These are phyloP conservation scores for Kokia cookei DNA, from an alignment of 441 rosid genomes.

Conservation along the genomic window DNA sequence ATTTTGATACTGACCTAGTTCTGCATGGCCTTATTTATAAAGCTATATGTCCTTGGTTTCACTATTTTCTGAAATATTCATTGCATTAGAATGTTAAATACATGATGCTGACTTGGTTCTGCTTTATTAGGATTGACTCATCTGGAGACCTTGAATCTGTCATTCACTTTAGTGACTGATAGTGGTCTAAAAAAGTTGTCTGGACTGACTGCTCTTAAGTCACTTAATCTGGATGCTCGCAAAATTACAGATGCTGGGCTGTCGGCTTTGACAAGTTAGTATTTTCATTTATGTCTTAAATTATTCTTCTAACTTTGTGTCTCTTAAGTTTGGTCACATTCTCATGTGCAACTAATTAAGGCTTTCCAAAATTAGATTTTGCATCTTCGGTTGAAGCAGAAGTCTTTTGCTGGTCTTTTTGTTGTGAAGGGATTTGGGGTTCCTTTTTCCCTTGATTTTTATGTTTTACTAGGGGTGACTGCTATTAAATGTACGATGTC, in stretches of 20 bases:
- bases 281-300: neutral
- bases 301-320: neutral
- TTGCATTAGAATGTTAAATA: neutral
- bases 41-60: neutral
- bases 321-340: neutral
- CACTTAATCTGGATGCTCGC: conserved; percentile 54
- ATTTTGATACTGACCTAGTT: neutral
- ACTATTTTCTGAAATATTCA: neutral
- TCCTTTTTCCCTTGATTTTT: neutral
- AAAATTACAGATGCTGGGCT: conserved; percentile 56
- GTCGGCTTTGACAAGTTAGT: conserved; percentile 52
- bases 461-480: neutral
- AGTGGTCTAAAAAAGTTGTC: conserved; percentile 17
- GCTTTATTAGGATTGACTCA: conserved; percentile 34
- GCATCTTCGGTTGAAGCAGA: neutral
- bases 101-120: neutral
- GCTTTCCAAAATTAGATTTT: neutral
- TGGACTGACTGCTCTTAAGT: conserved; percentile 46
- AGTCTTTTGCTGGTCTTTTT: neutral
- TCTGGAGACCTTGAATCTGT: conserved; percentile 56
- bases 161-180: conserved; percentile 53
- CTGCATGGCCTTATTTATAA: neutral
- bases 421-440: neutral
- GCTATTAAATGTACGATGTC: neutral
- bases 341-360: neutral